Conservation (phyloP, 1,139 yeast genomes). For the Nakaseomyces uthaithaninus region DNA sequence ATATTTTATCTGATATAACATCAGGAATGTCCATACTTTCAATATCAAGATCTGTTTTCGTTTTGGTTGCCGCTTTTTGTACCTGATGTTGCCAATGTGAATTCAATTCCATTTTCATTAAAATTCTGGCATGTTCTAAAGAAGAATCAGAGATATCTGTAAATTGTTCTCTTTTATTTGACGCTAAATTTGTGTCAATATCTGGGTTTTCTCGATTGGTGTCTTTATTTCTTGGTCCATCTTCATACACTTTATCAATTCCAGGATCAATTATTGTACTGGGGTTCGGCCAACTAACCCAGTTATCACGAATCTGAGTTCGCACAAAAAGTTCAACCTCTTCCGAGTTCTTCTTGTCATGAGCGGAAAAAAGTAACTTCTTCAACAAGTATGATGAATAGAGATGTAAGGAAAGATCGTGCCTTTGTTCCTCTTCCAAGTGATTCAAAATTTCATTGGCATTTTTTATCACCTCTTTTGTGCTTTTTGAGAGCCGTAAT, state of each 20-base stretch:
- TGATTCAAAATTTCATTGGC: conserved; percentile 26
- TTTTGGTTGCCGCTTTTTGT: conserved; percentile 15
- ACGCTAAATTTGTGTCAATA: conserved; percentile 1
- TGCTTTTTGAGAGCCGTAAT: conserved; percentile 6
- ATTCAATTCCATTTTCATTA: conserved; percentile 25
- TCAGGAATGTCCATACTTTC: conserved; percentile 22
- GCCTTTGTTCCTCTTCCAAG: conserved; percentile 27
- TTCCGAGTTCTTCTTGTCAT: conserved; percentile 21
- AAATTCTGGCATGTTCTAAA: conserved; percentile 20
- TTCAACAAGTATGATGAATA: conserved; percentile 29
- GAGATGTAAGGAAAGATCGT: conserved; percentile 27
- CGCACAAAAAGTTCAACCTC: conserved; percentile 24
- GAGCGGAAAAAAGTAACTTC: conserved; percentile 22
- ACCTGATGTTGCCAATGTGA: conserved; percentile 26
- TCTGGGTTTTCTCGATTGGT: background rate
- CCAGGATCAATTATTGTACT: conserved; percentile 26
- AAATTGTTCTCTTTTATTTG: conserved; percentile 8
- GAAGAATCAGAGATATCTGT: conserved; percentile 24
- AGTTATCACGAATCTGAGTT: conserved; percentile 26
- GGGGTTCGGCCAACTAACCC: conserved; percentile 31
- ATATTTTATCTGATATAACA: conserved; percentile 15
- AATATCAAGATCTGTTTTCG: conserved; percentile 21
- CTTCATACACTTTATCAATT: conserved; percentile 23
- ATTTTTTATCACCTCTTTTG: conserved; percentile 14
- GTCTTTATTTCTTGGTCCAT: conserved; percentile 10